Conservation (phyloP, 306 rosid genomes). For the Quercus berberidifolia region DNA sequence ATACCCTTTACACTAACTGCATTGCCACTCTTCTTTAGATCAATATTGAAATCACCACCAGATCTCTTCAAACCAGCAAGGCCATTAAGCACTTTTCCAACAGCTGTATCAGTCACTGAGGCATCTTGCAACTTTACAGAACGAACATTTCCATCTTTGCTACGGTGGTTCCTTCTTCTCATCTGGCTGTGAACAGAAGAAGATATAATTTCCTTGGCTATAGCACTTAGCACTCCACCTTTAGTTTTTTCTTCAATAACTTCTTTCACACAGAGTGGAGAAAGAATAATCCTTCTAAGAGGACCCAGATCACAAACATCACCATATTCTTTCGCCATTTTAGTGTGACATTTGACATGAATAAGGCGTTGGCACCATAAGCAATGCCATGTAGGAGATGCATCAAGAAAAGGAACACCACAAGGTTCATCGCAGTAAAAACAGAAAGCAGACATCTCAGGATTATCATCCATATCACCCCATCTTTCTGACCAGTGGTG, state of each 20-base stretch:
- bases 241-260: conserved; percentile 41
- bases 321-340: conserved; percentile 56
- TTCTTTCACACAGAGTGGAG: conserved; percentile 67
- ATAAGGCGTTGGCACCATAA: conserved; percentile 78
- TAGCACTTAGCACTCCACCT: conserved; percentile 30
- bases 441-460: conserved; percentile 56
- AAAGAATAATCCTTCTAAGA: conserved; percentile 49
- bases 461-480: conserved; percentile 63
- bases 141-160: conserved; percentile 35
- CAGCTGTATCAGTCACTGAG: conserved; percentile 34
- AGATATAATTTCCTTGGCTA: conserved; percentile 31
- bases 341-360: conserved; percentile 73
- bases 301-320: conserved; percentile 72
- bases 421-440: conserved; percentile 70
- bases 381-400: conserved; percentile 84
- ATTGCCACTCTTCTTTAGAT: conserved; percentile 26
- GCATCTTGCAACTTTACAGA: conserved; percentile 27
- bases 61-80: conserved; percentile 37
- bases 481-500: conserved; percentile 87
- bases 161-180: conserved; percentile 48
- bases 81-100: conserved; percentile 48
- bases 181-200: conserved; percentile 47
- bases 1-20: conserved; percentile 11
- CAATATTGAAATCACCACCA: conserved; percentile 31
- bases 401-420: conserved; percentile 70